Evolutionary conservation across 805 yeast species (phyloP).

Genomic region (Myxozyma udenii): DNA sequence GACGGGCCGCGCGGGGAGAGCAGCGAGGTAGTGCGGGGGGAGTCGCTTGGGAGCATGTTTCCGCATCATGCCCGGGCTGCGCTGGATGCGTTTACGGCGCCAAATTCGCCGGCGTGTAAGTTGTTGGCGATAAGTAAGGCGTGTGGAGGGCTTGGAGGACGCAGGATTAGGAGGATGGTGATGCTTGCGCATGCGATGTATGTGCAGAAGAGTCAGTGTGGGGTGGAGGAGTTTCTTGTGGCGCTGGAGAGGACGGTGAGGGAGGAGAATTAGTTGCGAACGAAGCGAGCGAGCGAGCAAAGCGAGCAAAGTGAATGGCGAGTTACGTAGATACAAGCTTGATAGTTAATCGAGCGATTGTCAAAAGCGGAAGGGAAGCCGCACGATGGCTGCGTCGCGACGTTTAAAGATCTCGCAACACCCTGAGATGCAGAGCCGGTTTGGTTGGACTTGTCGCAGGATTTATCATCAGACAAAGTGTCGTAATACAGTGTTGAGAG

Average conservation of each 20-base stretch:
- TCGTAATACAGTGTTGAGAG: too few relatives aligned
- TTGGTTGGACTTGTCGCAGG: too few relatives aligned
- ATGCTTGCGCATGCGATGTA: constrained; percentile 26
- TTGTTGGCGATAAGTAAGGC: constrained; percentile 14
- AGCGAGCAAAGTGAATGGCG: too few relatives aligned
- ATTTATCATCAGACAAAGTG: too few relatives aligned
- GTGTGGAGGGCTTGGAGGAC: constrained; percentile 24
- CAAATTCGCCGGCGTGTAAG: constrained; percentile 14
- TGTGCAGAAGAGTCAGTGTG: constrained; percentile 15
- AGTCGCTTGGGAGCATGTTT: too few relatives aligned
- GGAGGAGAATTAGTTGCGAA: too few relatives aligned
- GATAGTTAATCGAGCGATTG: background rate
- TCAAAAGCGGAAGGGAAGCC: background rate
- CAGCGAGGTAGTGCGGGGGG: too few relatives aligned
- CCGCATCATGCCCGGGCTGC: constrained; percentile 25
- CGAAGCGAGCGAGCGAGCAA: too few relatives aligned
- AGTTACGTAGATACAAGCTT: background rate
- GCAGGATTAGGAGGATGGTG: constrained; percentile 16
- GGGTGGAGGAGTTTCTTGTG: constrained; percentile 11
- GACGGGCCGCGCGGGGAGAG: too few relatives aligned
- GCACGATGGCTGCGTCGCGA: too few relatives aligned
- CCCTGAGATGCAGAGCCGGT: too few relatives aligned
- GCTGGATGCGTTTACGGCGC: constrained; percentile 14
- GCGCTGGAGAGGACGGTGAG: constrained; percentile 7
- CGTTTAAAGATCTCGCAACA: too few relatives aligned